Evolutionary conservation across 2,329 filamentous ascomycete species (phyloP).

Genomic region (Periglandula ipomoeae): DNA sequence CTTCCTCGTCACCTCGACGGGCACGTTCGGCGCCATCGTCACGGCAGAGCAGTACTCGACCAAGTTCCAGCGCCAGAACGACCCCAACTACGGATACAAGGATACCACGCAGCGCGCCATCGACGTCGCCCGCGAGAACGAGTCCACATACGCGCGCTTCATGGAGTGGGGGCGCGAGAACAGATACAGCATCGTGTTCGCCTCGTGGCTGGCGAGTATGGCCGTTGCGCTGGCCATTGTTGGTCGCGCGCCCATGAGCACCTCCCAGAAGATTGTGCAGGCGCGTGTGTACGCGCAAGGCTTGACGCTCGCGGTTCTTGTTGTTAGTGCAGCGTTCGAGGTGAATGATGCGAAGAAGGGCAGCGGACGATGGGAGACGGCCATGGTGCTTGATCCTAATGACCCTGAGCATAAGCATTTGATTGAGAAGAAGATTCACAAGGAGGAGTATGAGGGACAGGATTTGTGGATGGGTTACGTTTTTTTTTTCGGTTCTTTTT

Average conservation of each 20-base stretch:
- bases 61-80: constrained; percentile 58
- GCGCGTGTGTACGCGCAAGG: constrained; percentile 91
- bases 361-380: constrained; percentile 72
- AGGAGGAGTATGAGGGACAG: constrained; percentile 79
- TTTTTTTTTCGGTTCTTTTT: neutral
- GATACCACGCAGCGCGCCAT: constrained; percentile 50
- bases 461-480: constrained; percentile 77
- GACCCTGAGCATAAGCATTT: constrained; percentile 75
- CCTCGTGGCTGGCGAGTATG: constrained; percentile 75
- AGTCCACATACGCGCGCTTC: constrained; percentile 50
- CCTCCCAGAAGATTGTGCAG: constrained; percentile 83
- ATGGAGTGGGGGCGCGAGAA: constrained; percentile 69
- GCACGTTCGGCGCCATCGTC: constrained; percentile 83
- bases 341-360: constrained; percentile 66
- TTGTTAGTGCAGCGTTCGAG: constrained; percentile 78
- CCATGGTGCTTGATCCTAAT: constrained; percentile 69
- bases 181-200: constrained; percentile 79
- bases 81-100: constrained; percentile 59
- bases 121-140: constrained; percentile 44
- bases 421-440: constrained; percentile 80
- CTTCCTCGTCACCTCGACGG: constrained; percentile 76
- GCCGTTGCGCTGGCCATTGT: constrained; percentile 65
- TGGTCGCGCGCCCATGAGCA: constrained; percentile 63
- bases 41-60: constrained; percentile 64
- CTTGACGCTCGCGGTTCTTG: constrained; percentile 73